phyloP scores from a whole-genome alignment of 1,284 basidiomycete species.

The Rhodotorula sp. region DNA sequence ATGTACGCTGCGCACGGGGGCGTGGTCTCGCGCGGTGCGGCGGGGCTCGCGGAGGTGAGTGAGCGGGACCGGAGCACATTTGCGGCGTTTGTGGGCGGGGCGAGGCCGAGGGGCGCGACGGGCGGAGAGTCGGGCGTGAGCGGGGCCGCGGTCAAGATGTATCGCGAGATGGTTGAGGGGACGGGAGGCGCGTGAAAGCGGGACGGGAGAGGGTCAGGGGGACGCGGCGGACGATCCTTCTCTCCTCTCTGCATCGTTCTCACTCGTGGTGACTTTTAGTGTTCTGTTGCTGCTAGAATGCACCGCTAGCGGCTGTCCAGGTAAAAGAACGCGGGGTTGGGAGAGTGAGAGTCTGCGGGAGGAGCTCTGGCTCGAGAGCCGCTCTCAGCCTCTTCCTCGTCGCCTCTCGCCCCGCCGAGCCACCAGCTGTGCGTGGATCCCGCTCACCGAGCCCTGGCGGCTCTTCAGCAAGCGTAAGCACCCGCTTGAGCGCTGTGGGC shows the following conservation, averaged over 20 bases:
- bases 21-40: neutral
- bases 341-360: no score
- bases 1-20: conserved; percentile 23
- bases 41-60: conserved; percentile 7
- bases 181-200: neutral
- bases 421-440: neutral
- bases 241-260: neutral
- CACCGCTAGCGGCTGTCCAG: neutral
- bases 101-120: neutral
- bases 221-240: neutral
- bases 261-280: neutral
- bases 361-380: neutral
- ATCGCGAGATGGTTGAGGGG: conserved; percentile 3
- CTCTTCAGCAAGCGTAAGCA: neutral
- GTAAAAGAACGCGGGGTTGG: neutral
- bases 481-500: neutral
- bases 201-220: neutral
- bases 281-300: neutral
- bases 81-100: neutral
- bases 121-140: neutral
- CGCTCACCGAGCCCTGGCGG: neutral
- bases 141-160: conserved; percentile 1
- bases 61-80: conserved; percentile 14
- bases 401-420: neutral
- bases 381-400: neutral